phyloP scores from a whole-genome alignment of 78 protist genomes.

The Speleostelium caveatum region DNA sequence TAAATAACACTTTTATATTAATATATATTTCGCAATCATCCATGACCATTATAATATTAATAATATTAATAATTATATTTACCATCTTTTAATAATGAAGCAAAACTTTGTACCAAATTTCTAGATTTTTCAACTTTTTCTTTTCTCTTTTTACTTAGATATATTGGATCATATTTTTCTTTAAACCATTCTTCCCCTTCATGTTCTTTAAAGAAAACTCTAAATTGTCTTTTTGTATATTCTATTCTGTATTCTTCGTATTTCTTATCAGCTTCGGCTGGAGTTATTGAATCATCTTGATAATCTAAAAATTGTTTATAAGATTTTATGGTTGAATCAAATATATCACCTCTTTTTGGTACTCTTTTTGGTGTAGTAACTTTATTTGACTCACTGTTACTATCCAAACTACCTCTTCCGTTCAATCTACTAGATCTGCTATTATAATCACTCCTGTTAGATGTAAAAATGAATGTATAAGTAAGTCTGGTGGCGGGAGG shows the following conservation, averaged over 20 bases:
- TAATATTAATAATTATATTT: neutral
- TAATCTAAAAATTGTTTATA: slow-evolving; percentile 74
- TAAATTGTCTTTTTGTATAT: slow-evolving; percentile 48
- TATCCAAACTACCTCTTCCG: too few relatives aligned
- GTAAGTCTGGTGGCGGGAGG: neutral
- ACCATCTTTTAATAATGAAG: slow-evolving; percentile 51
- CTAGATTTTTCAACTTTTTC: slow-evolving; percentile 61
- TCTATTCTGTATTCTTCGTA: slow-evolving; percentile 66
- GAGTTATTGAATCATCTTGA: slow-evolving; percentile 68
- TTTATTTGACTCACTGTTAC: neutral
- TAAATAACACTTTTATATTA: neutral
- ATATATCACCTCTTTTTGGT: slow-evolving; percentile 68
- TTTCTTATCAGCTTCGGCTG: slow-evolving; percentile 70
- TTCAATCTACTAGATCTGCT: too few relatives aligned
- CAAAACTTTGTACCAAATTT: slow-evolving; percentile 10
- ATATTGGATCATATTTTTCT: slow-evolving; percentile 67
- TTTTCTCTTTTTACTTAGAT: slow-evolving; percentile 31
- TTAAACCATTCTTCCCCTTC: slow-evolving; percentile 69
- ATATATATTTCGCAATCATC: neutral
- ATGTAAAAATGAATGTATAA: too few relatives aligned
- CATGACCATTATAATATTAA: neutral
- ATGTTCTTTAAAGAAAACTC: slow-evolving; percentile 71
- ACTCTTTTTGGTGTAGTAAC: slow-evolving; percentile 7
- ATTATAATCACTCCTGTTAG: neutral
- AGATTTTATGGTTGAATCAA: slow-evolving; percentile 44